These are phyloP conservation scores for Dipteronia sinensis DNA, from an alignment of 345 rosid species.

Conservation along the genomic window DNA sequence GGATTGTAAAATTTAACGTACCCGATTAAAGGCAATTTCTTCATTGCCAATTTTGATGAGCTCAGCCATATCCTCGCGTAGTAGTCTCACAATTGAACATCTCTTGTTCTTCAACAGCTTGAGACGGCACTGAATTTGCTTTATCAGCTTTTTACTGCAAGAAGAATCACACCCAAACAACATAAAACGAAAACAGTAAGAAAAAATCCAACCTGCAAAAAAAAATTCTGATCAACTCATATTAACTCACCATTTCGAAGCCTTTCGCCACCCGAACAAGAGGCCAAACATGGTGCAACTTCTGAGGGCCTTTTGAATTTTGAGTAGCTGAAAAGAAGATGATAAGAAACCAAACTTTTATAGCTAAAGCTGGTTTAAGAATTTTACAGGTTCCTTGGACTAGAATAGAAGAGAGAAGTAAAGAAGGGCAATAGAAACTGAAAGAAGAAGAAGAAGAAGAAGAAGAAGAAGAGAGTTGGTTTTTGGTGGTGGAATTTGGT, in stretches of 20 bases:
- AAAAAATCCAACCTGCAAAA: background rate
- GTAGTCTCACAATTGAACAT: constrained; percentile 54
- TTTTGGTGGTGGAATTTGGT: constrained; percentile 18
- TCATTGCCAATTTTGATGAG: constrained; percentile 58
- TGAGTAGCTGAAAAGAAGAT: background rate
- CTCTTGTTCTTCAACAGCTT: constrained; percentile 72
- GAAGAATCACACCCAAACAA: background rate
- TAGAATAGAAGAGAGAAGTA: background rate
- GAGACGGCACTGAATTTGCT: constrained; percentile 59
- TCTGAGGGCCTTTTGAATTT: background rate
- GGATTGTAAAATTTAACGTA: constrained; percentile 11
- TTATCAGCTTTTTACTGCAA: constrained; percentile 66
- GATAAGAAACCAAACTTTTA: background rate
- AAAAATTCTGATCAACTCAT: background rate
- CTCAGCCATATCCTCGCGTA: constrained; percentile 65
- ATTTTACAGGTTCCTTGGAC: constrained; percentile 6
- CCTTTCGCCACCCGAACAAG: constrained; percentile 75
- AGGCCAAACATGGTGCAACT: constrained; percentile 58
- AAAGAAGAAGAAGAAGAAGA: background rate
- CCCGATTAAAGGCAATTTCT: constrained; percentile 57
- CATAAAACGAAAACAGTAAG: background rate
- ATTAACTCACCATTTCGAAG: constrained; percentile 65
- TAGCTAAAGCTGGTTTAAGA: background rate
- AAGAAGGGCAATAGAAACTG: background rate
- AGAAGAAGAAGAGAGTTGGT: constrained; percentile 23